phyloP scores from a whole-genome alignment of 768 basidiomycete species.

The Auriscalpium orientale region DNA sequence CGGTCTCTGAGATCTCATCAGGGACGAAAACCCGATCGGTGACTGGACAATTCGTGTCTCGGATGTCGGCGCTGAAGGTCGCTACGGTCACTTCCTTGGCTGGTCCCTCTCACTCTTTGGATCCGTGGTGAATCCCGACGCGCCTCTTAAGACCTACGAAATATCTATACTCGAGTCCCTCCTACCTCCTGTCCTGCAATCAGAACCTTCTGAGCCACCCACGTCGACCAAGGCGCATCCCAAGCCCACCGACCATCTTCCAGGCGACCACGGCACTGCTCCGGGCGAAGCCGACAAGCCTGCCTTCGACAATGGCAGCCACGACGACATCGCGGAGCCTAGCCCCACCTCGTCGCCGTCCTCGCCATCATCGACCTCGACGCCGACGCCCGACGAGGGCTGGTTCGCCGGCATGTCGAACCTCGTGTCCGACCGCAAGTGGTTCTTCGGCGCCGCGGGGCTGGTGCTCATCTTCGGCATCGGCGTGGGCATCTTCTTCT shows the following conservation, averaged over 20 bases:
- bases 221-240: conserved; percentile 52
- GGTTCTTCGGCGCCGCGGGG: conserved; percentile 87
- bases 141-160: conserved; percentile 49
- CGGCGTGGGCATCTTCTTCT: conserved; percentile 70
- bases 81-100: conserved; percentile 66
- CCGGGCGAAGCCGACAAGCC: conserved; percentile 77
- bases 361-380: conserved; percentile 26
- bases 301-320: conserved; percentile 39
- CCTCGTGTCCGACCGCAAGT: conserved; percentile 69
- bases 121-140: conserved; percentile 63
- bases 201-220: conserved; percentile 23
- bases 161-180: conserved; percentile 46
- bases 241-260: conserved; percentile 84
- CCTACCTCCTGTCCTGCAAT: conserved; percentile 35
- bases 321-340: conserved; percentile 19
- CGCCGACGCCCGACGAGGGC: conserved; percentile 66
- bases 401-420: conserved; percentile 78
- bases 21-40: conserved; percentile 90
- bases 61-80: conserved; percentile 58
- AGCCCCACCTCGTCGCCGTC: conserved; percentile 13
- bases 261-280: conserved; percentile 75
- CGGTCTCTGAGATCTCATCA: conserved; percentile 26
- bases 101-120: conserved; percentile 97
- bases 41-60: conserved; percentile 85
- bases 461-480: conserved; percentile 70